Evolutionary conservation across 495 filamentous ascomycete species (phyloP).

Genomic region (Podospora tetraspora): DNA sequence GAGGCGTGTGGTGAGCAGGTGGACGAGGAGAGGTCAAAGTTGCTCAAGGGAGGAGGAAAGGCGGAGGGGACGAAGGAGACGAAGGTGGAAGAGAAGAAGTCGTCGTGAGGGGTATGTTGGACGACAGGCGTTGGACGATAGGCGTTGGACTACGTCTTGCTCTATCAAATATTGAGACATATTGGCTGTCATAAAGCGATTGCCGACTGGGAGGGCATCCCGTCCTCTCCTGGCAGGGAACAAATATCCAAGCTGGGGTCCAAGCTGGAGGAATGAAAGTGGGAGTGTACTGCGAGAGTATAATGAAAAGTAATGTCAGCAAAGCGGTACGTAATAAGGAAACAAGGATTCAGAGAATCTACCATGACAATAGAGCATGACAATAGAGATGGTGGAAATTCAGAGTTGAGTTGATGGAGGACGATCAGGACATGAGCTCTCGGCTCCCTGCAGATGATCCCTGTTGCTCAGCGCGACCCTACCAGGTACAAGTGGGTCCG

Average conservation of each 20-base stretch:
- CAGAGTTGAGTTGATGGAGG: neutral
- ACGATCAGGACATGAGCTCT: neutral
- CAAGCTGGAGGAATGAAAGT: too few species aligned
- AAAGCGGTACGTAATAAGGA: too few species aligned
- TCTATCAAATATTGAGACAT: neutral
- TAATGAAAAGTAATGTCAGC: too few species aligned
- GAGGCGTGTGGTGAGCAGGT: slow-evolving; percentile 40
- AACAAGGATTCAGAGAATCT: neutral
- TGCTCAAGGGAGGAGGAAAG: neutral
- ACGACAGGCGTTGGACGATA: neutral
- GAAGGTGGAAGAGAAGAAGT: neutral
- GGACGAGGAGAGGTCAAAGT: neutral
- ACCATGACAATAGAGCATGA: too few species aligned
- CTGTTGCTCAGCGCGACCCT: neutral
- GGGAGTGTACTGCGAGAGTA: too few species aligned
- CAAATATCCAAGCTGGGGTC: too few species aligned
- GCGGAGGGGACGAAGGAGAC: neutral
- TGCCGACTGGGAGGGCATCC: too few species aligned
- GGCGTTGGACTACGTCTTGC: too few species aligned
- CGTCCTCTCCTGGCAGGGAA: too few species aligned
- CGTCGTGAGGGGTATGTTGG: neutral
- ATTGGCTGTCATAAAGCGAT: too few species aligned
- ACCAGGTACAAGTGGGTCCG: neutral
- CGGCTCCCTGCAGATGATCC: neutral
- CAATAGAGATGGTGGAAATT: neutral